phyloP scores from a whole-genome alignment of 2,329 filamentous ascomycete genomes.

The Eurotiales sp. region DNA sequence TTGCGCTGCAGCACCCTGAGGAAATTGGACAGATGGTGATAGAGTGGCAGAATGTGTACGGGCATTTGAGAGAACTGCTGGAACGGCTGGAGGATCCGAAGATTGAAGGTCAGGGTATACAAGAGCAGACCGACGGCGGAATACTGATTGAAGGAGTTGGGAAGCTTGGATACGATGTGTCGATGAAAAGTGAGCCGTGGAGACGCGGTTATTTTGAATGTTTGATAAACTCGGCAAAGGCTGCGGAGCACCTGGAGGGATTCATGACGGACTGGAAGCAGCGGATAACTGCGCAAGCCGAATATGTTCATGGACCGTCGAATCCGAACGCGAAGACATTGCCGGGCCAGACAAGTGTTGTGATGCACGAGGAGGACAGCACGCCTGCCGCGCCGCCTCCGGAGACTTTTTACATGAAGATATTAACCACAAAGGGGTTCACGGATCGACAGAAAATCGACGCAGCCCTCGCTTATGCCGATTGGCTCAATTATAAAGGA shows the following conservation, averaged over 20 bases:
- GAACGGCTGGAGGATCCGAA: constrained; percentile 64
- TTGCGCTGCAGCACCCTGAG: constrained; percentile 56
- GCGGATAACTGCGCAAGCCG: constrained; percentile 64
- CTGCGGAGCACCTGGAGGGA: constrained; percentile 76
- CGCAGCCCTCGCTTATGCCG: constrained; percentile 76
- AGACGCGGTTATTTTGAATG: constrained; percentile 78
- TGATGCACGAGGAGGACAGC: constrained; percentile 73
- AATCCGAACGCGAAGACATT: constrained; percentile 77
- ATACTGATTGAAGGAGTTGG: constrained; percentile 54
- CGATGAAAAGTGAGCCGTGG: constrained; percentile 77
- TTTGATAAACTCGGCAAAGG: constrained; percentile 71
- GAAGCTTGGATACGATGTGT: constrained; percentile 63
- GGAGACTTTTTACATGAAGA: constrained; percentile 74
- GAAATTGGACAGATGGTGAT: constrained; percentile 51
- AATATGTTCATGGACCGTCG: constrained; percentile 74
- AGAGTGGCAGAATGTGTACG: constrained; percentile 68
- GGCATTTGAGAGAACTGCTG: constrained; percentile 58
- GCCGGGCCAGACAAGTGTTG: constrained; percentile 52
- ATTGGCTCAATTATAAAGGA: constrained; percentile 78
- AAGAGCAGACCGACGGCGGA: constrained; percentile 51
- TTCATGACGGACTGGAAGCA: constrained; percentile 68
- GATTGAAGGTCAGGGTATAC: constrained; percentile 64
- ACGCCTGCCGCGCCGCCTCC: constrained; percentile 65
- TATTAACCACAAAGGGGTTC: constrained; percentile 77
- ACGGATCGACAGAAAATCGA: constrained; percentile 73